A percentile compares a stretch with the other conserved stretches of the same genome.
These are phyloP conservation scores for Didymella pinodella DNA, from an alignment of 2,329 filamentous ascomycete genomes.

Conservation along the genomic window DNA sequence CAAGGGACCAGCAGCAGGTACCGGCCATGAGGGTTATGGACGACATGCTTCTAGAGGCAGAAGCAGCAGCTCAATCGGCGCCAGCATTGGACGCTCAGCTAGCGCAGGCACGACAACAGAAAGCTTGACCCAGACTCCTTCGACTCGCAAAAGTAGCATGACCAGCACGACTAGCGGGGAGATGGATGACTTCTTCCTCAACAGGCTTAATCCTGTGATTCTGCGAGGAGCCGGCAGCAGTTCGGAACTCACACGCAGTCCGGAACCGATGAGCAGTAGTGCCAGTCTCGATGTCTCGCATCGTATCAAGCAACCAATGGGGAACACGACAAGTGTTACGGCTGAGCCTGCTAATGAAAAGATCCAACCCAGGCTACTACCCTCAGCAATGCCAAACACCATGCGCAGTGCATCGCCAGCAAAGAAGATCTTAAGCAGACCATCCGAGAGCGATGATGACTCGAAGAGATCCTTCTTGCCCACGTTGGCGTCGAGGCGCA, in stretches of 20 bases:
- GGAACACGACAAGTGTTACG: conserved; percentile 31
- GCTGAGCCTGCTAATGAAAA: conserved; percentile 31
- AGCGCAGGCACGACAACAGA: conserved; percentile 54
- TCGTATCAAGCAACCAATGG: conserved; percentile 25
- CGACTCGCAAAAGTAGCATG: conserved; percentile 54
- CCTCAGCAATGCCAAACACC: conserved; percentile 51
- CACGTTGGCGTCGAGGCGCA: conserved; percentile 37
- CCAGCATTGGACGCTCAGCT: conserved; percentile 57
- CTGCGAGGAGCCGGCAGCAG: conserved; percentile 56
- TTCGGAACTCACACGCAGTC: conserved; percentile 45
- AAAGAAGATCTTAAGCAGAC: conserved; percentile 41
- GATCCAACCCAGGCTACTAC: conserved; percentile 41
- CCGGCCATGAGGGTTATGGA: conserved; percentile 88
- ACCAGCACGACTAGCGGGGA: conserved; percentile 53
- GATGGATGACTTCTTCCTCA: conserved; percentile 57
- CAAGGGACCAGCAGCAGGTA: conserved; percentile 89
- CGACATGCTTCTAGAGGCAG: conserved; percentile 70
- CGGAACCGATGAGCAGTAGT: conserved; percentile 47
- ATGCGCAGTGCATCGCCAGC: conserved; percentile 41
- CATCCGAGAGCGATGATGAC: conserved; percentile 51
- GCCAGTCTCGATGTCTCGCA: conserved; percentile 45
- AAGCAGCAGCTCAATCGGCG: conserved; percentile 66
- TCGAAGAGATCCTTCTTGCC: conserved; percentile 46
- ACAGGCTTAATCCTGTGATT: conserved; percentile 54
- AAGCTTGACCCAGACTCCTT: conserved; percentile 45